Base-by-base conservation (phyloP, 1,284 basidiomycete genomes). In the Laetiporus sulphureus region DNA sequence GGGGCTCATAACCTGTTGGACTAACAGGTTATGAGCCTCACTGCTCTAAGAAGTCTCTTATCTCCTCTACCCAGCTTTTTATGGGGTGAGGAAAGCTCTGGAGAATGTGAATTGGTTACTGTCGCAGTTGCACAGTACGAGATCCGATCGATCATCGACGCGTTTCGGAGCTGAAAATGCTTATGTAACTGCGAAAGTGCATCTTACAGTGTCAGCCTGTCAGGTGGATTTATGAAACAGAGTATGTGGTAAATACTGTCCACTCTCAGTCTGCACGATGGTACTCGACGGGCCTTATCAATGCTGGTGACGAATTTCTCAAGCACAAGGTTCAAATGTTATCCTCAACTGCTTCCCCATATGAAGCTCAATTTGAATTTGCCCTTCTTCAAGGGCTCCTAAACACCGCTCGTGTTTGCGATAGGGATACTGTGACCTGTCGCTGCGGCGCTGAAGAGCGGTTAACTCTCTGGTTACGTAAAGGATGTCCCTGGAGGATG, bases 221-320 rank as follows among this genome's bases (percentile, higher is more conserved):
- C n/a, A n/a, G n/a, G n/a, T n/a, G n/a, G n/a, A n/a, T n/a, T n/a
- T n/a, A n/a, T n/a, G n/a, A n/a, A n/a, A n/a, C n/a, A n/a, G n/a
- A 83, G 65, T 88, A 84, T 60, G 88, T 92, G 58, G 77, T 93
- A 40, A 71, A 93, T 51, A 91, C 88, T 27, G 77, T 93, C 66
- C 96, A 96, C 73, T 86, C 83, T 64, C 93, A 92, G 32, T 72
- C n/a, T 97, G 22, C 91, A 95, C 72, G 91, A 93, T 60, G 82
- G 83, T 30, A 95, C 92, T n/a, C n/a, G 31, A 69, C 71, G 36
- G 87, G 85, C 18, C 76, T 93, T 27, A 72, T 93, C 58, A 89
- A 92, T 70, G 74, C 77, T 35, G 88, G 92, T 25, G 79, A 89
- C 37, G 71, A 97, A 53, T 76, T 77, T 59, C 84, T 89, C 69